Evolutionary conservation across 345 rosid species (phyloP), one percentile per base, ranked within the genome.

Genomic region (Gossypium ekmanianum): DNA sequence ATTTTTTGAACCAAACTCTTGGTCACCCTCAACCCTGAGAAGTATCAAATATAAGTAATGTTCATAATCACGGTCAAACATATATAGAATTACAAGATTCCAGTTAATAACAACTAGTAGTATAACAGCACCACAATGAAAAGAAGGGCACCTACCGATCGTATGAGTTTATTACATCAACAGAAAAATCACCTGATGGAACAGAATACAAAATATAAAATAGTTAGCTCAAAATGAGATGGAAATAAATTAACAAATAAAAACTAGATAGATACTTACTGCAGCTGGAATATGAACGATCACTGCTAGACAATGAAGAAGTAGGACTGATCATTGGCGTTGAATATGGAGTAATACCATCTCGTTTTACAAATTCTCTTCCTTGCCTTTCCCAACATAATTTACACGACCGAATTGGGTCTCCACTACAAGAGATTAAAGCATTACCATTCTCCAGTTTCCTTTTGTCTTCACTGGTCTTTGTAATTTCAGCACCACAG

Each of bases 151-250:
- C 87, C 76, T 82, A 91, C 98, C 89, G 71, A 70, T 83, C 80
- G 80, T 74, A 66, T 17, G 90, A 72, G 76, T 82, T 90, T 57
- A 79, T 90, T 57, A 79, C 83, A 76, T 91, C 97, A 76, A 89
- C 93, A 1, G 93, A 90, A 80, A 83, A 72, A 72, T 91, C 99
- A 71, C 98, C 99, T 91, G 81, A 67, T 43, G 65, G 29, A 70
- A 45, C 57, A 79, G 20, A 79, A 56, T 13, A 76, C 24, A 73
- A 65, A 34, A 11, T 54, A 68, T 62, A 9, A 57, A 75, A 52
- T 4, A n/a, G 41, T 77, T 63, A 87, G 74, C 69, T 4, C n/a
- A 67, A 41, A 76, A 67, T 26, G 17, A 14, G 13, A 84, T 5
- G 39, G 12, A 67, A 65, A 12, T 20, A 56, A 52, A 24, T 39